Percentiles rank a stretch among this genome's conserved stretches.
Conservation (phyloP, 306 rosid species). For the Abrus precatorius region DNA sequence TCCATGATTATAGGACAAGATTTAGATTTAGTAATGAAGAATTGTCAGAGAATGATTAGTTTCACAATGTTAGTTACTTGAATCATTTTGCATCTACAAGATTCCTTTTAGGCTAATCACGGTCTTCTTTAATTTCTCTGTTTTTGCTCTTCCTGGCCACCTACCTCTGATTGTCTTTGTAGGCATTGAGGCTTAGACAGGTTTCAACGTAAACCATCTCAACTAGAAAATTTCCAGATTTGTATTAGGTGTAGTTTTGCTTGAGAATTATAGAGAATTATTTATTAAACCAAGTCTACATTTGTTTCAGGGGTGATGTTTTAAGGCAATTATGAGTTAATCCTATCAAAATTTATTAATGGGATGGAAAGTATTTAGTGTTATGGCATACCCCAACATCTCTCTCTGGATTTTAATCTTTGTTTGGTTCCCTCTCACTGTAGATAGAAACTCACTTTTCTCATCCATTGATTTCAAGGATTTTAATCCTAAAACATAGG, state of each 20-base stretch:
- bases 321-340: background rate
- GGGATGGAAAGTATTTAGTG: background rate
- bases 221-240: background rate
- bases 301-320: background rate
- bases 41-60: slow-evolving; percentile 45
- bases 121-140: slow-evolving; percentile 18
- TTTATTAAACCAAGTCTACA: slow-evolving; percentile 9
- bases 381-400: background rate
- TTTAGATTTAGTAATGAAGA: slow-evolving; percentile 48
- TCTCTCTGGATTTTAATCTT: slow-evolving; percentile 6
- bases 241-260: background rate
- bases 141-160: background rate
- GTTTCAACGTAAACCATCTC: background rate
- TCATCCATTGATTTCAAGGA: background rate
- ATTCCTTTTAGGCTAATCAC: slow-evolving; percentile 35
- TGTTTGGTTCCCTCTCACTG: background rate
- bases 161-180: background rate
- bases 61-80: slow-evolving; percentile 47
- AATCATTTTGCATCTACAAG: slow-evolving; percentile 36
- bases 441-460: background rate
- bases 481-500: background rate
- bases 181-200: background rate
- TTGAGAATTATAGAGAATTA: slow-evolving; percentile 12
- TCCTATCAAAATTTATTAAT: background rate
- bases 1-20: slow-evolving; percentile 44